Evolutionary conservation across 164 flowering plant genomes (phyloP).

Genomic region (Berberis thunbergii): DNA sequence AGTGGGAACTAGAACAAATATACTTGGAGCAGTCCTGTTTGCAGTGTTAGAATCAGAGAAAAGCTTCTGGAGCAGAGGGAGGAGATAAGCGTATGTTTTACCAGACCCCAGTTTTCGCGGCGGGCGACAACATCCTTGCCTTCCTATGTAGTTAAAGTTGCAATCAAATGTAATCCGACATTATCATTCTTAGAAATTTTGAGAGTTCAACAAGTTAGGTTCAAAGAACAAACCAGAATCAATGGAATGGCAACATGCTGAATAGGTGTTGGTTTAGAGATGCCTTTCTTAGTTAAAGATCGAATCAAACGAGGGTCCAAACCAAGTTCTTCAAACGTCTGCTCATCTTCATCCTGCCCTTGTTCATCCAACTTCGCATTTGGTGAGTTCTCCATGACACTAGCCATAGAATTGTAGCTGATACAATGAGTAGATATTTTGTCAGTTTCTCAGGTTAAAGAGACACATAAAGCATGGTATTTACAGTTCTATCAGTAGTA

Average conservation of each 20-base stretch:
- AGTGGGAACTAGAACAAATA: slow-evolving; percentile 77
- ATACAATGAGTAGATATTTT: too few relatives aligned
- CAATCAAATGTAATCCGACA: neutral
- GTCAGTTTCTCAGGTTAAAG: too few relatives aligned
- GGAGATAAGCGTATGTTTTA: slow-evolving; percentile 86
- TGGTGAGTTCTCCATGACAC: too few relatives aligned
- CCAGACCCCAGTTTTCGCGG: slow-evolving; percentile 97
- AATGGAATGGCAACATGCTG: slow-evolving; percentile 69
- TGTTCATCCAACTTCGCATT: too few relatives aligned
- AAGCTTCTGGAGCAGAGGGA: slow-evolving; percentile 87
- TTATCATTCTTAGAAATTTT: too few relatives aligned
- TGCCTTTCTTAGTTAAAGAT: slow-evolving; percentile 59
- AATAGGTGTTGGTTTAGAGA: slow-evolving; percentile 72
- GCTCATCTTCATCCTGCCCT: slow-evolving; percentile 37
- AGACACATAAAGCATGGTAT: too few relatives aligned
- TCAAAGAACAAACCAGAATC: slow-evolving; percentile 40
- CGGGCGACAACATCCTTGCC: slow-evolving; percentile 93
- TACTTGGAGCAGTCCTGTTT: slow-evolving; percentile 51
- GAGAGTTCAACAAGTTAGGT: neutral
- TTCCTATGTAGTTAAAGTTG: slow-evolving; percentile 31
- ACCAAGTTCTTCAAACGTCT: slow-evolving; percentile 70
- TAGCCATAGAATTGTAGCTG: too few relatives aligned
- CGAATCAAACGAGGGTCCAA: slow-evolving; percentile 74
- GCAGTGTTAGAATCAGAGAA: slow-evolving; percentile 30
- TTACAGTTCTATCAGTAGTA: too few relatives aligned